Evolutionary conservation across 1,139 yeast genomes (phyloP).

Genomic region (Zygosaccharomyces pseudobailii): DNA sequence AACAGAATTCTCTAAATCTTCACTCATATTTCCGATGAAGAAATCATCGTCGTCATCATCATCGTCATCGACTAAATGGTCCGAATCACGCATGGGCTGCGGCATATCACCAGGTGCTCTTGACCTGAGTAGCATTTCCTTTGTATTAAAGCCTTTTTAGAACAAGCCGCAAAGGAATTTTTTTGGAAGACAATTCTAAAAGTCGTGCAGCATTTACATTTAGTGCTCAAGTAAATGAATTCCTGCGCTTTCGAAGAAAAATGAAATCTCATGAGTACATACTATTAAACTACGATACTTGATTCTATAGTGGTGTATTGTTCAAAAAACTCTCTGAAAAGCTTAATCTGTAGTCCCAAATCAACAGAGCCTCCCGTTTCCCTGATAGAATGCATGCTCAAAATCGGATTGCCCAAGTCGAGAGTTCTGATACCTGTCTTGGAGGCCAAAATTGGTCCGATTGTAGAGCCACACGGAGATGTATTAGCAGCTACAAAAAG

Average conservation of each 20-base stretch:
- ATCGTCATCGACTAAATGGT: constrained; percentile 6
- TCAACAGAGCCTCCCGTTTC: constrained; percentile 89
- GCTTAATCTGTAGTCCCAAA: constrained; percentile 53
- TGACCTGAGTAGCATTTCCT: too few species aligned
- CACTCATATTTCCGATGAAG: constrained; percentile 14
- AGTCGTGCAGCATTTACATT: too few species aligned
- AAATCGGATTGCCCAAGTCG: constrained; percentile 90
- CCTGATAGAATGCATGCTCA: constrained; percentile 93
- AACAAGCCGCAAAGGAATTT: too few species aligned
- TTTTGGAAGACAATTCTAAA: too few species aligned
- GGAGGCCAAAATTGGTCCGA: constrained; percentile 89
- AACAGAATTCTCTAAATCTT: constrained; percentile 8
- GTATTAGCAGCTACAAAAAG: constrained; percentile 88
- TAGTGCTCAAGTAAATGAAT: too few species aligned
- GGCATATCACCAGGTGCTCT: too few species aligned
- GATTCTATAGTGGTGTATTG: constrained; percentile 28
- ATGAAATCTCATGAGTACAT: not conserved
- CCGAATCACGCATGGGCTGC: not conserved
- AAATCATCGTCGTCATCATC: constrained; percentile 20
- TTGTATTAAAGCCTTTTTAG: too few species aligned
- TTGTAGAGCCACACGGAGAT: constrained; percentile 93
- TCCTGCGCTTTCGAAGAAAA: not conserved
- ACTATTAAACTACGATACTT: constrained; percentile 15
- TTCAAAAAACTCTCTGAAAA: constrained; percentile 63
- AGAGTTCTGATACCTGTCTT: constrained; percentile 84